These are phyloP conservation scores for Boletus sp. DNA, from an alignment of 768 basidiomycete genomes.

Conservation along the genomic window DNA sequence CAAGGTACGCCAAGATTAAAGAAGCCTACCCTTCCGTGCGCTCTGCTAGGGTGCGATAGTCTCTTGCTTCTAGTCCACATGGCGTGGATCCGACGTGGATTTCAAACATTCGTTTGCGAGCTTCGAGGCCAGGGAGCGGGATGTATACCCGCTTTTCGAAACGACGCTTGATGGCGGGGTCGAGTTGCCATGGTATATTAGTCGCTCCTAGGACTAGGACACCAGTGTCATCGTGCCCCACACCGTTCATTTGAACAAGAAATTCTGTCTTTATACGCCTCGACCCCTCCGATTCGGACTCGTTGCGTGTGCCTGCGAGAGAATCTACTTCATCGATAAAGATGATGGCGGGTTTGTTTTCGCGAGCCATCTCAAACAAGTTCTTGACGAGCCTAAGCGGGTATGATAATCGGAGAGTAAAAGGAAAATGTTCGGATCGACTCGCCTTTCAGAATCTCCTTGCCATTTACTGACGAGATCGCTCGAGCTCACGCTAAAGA, in stretches of 20 bases:
- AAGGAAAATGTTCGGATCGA: neutral
- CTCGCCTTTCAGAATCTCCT: conserved; percentile 94
- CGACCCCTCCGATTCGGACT: conserved; percentile 97
- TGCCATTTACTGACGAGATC: conserved; percentile 99
- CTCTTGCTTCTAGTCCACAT: conserved; percentile 71
- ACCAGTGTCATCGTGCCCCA: conserved; percentile 95
- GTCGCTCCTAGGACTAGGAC: conserved; percentile 96
- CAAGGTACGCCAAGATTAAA: neutral
- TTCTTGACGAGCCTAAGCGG: conserved; percentile 82
- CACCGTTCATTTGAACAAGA: conserved; percentile 97
- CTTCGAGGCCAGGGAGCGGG: conserved; percentile 90
- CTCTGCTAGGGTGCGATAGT: conserved; percentile 78
- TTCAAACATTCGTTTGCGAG: conserved; percentile 93
- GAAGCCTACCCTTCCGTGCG: conserved; percentile 73
- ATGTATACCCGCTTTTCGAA: conserved; percentile 99
- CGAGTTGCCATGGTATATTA: conserved; percentile 98
- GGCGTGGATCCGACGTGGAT: conserved; percentile 93
- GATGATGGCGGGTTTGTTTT: conserved; percentile 95
- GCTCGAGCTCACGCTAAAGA: conserved; percentile 93
- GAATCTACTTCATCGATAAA: conserved; percentile 99
- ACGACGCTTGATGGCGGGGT: conserved; percentile 96
- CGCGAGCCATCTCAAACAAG: conserved; percentile 92
- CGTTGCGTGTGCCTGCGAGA: conserved; percentile 88
- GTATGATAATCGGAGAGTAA: neutral
- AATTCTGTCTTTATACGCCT: conserved; percentile 97